Evolutionary conservation across 2,329 filamentous ascomycete genomes (phyloP), one percentile per base, ranked within the genome.

Genomic region (Aspergillus puulaauensis): DNA sequence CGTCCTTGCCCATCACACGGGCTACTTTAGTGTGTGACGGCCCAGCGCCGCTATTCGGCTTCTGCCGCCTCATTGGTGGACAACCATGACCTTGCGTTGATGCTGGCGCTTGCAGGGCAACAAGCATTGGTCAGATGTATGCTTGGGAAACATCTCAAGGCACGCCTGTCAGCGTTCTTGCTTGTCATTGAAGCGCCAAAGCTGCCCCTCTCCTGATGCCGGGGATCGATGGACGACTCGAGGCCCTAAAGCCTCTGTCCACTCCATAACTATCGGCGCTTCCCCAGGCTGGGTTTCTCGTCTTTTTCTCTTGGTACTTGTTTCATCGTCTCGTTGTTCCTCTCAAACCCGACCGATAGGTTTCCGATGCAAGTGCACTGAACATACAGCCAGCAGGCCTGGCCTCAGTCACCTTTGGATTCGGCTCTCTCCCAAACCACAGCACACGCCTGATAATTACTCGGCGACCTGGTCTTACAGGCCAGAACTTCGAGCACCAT

Each of bases 361-460:
- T 23, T 49, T 65, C 61, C 57, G 59, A 68, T 70, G 68, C 59
- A 57, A 69, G 60, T 64, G 63, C 57, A 61, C 65, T 73, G 69
- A 67, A 66, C 62, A 60, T 62, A 55, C 64, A 68, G 70, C 73
- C 70, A 75, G 73, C 72, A 66, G 72, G 73, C 62, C 73, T 75
- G 73, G 73, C 67, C 63, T 50, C 52, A 58, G 54, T 57, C 56
- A 52, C 55, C 35, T n/a, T 37, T 37, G 44, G 19, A 45, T 27
- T 52, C 47, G 43, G 41, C 31, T 58, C 19, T 15, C 48, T 51
- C 21, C 9, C 45, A 23, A 35, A 17, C 19, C 21, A 54, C 17
- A 33, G 35, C 23, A 46, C 53, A 35, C 50, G 33, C 4, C 27
- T 21, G 31, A 33, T n/a, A 47, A 27, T 15, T 44, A 35, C 23